Base-by-base conservation (phyloP, 2,329 filamentous ascomycete species). In the Cylindrodendrum hubeiense region DNA sequence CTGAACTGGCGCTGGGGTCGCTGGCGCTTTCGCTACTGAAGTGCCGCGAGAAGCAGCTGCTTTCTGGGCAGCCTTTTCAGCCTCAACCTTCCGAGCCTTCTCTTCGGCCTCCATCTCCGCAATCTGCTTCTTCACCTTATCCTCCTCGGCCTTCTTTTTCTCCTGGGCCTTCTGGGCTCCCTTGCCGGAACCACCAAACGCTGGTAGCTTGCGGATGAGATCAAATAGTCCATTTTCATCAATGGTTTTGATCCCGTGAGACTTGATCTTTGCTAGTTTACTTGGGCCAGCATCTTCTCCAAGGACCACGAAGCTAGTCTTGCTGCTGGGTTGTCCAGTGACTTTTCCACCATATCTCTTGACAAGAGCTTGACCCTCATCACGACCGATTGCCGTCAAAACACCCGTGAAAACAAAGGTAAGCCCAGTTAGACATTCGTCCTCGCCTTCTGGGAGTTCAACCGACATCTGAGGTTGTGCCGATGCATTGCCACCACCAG, bases 361-460 rank as follows among this genome's bases (percentile, higher is more conserved):
- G 61, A 98, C 93, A 19, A 99, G 84, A 46, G 88, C 90, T 70
- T 95, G 91, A 1, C 89, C 95, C 73, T 97, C 94, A 6, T 97
- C 94, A 66, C 96, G 90, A 47, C 92, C 90, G 61, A 98, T 87
- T 0, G 88, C 90, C 66, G 93, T 88, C 41, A 98, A 84, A 24
- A 98, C 86, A 24, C 96, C 96, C 0, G 97, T 99, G 74, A 99
- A 99, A 28, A 99, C 96, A 76, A 99, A 99, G 0, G 90, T 92
- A 60, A 98, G 85, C 0, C 97, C 96, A 59, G 91, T 90, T 60
- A 99, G 87, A 76, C 96, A 99, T 72, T 98, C 97, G 12, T 96
- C 93, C 56, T 90, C 90, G 8, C 96, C 96, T 21, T 89, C 87
- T 0, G 96, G 96, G 53, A 98, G 82, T 17, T 97, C 93, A 30